Evolutionary conservation across 2,329 filamentous ascomycete species (phyloP).

Genomic region (Claviceps pazoutovae): DNA sequence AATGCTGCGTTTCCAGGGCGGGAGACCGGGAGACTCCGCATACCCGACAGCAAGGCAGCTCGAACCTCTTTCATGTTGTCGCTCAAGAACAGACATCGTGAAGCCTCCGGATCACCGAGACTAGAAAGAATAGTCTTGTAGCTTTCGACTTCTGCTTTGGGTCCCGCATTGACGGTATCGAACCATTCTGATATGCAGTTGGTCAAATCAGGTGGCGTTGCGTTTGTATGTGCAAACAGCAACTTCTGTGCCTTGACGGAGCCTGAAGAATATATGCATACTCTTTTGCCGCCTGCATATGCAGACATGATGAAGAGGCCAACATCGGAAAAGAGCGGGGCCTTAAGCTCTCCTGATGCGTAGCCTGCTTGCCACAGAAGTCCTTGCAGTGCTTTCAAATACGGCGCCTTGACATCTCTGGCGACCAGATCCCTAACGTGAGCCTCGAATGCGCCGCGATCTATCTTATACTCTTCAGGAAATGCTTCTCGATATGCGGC

Average conservation of each 20-base stretch:
- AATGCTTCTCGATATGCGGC: constrained; percentile 56
- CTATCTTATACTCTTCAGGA: constrained; percentile 46
- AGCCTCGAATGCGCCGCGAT: constrained; percentile 44
- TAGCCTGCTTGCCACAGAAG: constrained; percentile 69
- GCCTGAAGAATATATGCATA: constrained; percentile 73
- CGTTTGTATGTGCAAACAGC: constrained; percentile 55
- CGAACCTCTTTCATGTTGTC: constrained; percentile 62
- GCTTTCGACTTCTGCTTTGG: constrained; percentile 53
- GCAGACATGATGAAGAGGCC: constrained; percentile 47
- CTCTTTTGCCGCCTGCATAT: constrained; percentile 37
- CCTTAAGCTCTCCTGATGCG: constrained; percentile 51
- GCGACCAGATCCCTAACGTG: constrained; percentile 59
- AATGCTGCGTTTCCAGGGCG: constrained; percentile 59
- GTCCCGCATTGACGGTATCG: constrained; percentile 68
- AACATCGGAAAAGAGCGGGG: constrained; percentile 64
- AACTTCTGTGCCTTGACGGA: constrained; percentile 71
- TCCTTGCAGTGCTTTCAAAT: constrained; percentile 68
- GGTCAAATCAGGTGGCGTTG: constrained; percentile 44
- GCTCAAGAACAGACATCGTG: constrained; percentile 62
- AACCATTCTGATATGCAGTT: constrained; percentile 52
- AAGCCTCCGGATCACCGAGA: constrained; percentile 28
- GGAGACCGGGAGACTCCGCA: constrained; percentile 46
- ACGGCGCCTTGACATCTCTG: constrained; percentile 60
- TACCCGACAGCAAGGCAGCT: constrained; percentile 47
- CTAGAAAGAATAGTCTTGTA: constrained; percentile 48